Evolutionary conservation across 306 rosid species (phyloP).

Genomic region (Echinosophora koreensis): DNA sequence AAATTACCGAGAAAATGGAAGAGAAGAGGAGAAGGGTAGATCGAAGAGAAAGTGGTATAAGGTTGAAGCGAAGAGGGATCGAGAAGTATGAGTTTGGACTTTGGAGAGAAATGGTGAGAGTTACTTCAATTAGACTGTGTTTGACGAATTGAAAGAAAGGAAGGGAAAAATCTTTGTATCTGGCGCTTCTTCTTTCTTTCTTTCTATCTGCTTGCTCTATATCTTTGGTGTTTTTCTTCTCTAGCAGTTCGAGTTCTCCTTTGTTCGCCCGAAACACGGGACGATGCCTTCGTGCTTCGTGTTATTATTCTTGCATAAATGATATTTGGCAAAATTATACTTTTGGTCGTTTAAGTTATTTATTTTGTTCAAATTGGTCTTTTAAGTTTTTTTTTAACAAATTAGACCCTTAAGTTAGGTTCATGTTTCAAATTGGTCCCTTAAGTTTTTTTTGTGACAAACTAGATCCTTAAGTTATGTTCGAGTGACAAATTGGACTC

Average conservation of each 20-base stretch:
- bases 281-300: not conserved
- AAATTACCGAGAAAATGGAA: not conserved
- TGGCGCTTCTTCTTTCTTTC: slow-evolving; percentile 18
- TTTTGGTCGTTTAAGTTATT: too few relatives aligned
- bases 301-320: too few relatives aligned
- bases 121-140: not conserved
- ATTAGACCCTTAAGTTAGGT: too few relatives aligned
- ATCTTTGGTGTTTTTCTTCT: slow-evolving; percentile 34
- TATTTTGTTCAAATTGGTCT: too few relatives aligned
- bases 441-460: too few relatives aligned
- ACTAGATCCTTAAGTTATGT: too few relatives aligned
- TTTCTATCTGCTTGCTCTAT: not conserved
- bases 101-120: not conserved
- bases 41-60: slow-evolving; percentile 50
- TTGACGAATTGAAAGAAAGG: not conserved
- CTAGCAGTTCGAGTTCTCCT: slow-evolving; percentile 26
- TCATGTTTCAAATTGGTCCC: too few relatives aligned
- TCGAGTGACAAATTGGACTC: too few relatives aligned
- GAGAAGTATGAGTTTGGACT: slow-evolving; percentile 33
- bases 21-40: slow-evolving; percentile 43
- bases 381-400: too few relatives aligned
- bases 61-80: slow-evolving; percentile 52
- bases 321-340: too few relatives aligned
- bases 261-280: slow-evolving; percentile 6
- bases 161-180: not conserved